Evolutionary conservation across 2,329 filamentous ascomycete species (phyloP).

Genomic region (Pseudogymnoascus sp.): DNA sequence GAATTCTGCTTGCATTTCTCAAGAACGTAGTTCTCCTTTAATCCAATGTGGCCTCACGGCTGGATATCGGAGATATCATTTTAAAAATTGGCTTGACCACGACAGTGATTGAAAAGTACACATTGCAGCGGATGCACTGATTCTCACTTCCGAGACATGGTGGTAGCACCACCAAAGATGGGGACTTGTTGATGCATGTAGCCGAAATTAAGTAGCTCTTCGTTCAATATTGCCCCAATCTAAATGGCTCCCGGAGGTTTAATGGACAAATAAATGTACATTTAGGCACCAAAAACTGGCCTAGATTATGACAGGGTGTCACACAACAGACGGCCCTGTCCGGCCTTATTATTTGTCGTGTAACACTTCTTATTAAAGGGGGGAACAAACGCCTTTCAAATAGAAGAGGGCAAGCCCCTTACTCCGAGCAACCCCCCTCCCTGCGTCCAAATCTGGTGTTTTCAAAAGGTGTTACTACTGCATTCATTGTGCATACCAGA

Average conservation of each 20-base stretch:
- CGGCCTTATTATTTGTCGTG: neutral
- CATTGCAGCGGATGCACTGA: neutral
- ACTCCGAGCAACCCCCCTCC: neutral
- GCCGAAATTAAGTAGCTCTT: neutral
- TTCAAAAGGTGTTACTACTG: neutral
- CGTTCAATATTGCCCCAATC: neutral
- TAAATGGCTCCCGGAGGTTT: neutral
- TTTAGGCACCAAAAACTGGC: neutral
- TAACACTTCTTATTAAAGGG: neutral
- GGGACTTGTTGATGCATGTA: neutral
- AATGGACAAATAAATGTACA: neutral
- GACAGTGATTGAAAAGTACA: neutral
- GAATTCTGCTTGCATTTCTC: neutral
- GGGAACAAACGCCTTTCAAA: neutral
- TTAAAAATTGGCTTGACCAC: neutral
- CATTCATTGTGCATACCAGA: neutral
- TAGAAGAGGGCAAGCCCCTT: neutral
- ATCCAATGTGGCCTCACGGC: no score
- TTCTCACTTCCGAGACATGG: neutral
- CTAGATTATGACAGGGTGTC: neutral
- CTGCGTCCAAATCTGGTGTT: neutral
- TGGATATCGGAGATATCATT: no score
- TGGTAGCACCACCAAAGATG: neutral
- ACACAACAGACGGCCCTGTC: neutral
- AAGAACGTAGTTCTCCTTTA: no score